Evolutionary conservation across 805 yeast genomes (phyloP).

Genomic region (Priceomyces medius): DNA sequence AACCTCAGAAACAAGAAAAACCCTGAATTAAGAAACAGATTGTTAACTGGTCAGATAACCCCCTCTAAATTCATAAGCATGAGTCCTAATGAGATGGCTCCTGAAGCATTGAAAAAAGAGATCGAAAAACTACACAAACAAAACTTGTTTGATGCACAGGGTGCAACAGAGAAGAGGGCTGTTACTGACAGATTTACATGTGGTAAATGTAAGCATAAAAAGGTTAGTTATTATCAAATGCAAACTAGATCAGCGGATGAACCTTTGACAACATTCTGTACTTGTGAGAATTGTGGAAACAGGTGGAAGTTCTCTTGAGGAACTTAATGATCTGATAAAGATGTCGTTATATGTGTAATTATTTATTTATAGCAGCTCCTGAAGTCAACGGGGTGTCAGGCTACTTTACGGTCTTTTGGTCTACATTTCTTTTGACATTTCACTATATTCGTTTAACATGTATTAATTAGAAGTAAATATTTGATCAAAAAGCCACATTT

Average conservation of each 20-base stretch:
- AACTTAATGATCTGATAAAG: not conserved
- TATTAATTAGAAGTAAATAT: not conserved
- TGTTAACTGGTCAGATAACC: slow-evolving; percentile 63
- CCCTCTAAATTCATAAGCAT: slow-evolving; percentile 69
- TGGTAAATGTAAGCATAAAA: slow-evolving; percentile 96
- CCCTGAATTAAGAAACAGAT: slow-evolving; percentile 73
- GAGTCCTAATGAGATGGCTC: slow-evolving; percentile 95
- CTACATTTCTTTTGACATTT: no score
- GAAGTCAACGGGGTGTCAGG: no score
- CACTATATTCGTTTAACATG: not conserved
- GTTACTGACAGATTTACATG: slow-evolving; percentile 96
- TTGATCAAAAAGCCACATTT: slow-evolving; percentile 19
- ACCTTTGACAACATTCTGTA: slow-evolving; percentile 96
- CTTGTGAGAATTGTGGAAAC: slow-evolving; percentile 96
- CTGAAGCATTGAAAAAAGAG: slow-evolving; percentile 83
- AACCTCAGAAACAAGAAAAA: slow-evolving; percentile 87
- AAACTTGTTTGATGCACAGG: slow-evolving; percentile 94
- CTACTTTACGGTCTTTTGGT: no score
- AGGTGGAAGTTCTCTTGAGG: slow-evolving; percentile 90
- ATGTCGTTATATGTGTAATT: not conserved
- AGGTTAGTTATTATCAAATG: slow-evolving; percentile 95
- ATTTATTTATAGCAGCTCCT: not conserved
- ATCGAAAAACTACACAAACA: slow-evolving; percentile 82
- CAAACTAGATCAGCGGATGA: slow-evolving; percentile 99
- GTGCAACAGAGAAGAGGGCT: slow-evolving; percentile 94